Conservation (phyloP, 2,329 filamentous ascomycete species). For the Chaetomium strumarium region DNA sequence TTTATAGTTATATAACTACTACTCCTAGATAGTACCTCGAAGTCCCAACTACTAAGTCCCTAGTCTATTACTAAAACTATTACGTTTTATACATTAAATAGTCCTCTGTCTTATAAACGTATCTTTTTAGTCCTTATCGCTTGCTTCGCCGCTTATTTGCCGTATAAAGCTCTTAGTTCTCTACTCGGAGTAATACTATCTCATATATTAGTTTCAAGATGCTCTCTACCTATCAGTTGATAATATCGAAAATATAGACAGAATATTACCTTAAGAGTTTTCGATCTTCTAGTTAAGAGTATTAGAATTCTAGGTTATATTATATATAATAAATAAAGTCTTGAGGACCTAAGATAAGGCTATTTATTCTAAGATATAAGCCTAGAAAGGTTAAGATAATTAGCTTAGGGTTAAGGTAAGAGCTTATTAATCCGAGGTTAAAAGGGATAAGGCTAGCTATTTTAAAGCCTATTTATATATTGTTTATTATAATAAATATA, state of each 20-base stretch:
- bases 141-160: slow-evolving; percentile 8
- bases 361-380: background rate
- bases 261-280: slow-evolving; percentile 1
- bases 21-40: background rate
- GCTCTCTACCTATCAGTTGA: slow-evolving; percentile 3
- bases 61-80: background rate
- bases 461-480: background rate
- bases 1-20: slow-evolving; percentile 1
- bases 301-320: too few relatives aligned
- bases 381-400: background rate
- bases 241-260: background rate
- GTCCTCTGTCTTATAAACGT: background rate
- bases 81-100: background rate
- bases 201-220: slow-evolving; percentile 2
- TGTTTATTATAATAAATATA: slow-evolving; percentile 1
- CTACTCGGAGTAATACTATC: slow-evolving; percentile 3
- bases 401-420: background rate
- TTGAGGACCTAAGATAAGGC: too few relatives aligned
- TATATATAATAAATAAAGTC: too few relatives aligned
- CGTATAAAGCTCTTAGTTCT: slow-evolving; percentile 4
- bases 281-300: slow-evolving; percentile 4
- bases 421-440: slow-evolving; percentile 2
- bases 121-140: slow-evolving; percentile 5
- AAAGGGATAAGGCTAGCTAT: slow-evolving; percentile 1
- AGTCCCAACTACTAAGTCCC: slow-evolving; percentile 2